Evolutionary conservation across 805 yeast species (phyloP).

Genomic region (Hanseniaspora vineae): DNA sequence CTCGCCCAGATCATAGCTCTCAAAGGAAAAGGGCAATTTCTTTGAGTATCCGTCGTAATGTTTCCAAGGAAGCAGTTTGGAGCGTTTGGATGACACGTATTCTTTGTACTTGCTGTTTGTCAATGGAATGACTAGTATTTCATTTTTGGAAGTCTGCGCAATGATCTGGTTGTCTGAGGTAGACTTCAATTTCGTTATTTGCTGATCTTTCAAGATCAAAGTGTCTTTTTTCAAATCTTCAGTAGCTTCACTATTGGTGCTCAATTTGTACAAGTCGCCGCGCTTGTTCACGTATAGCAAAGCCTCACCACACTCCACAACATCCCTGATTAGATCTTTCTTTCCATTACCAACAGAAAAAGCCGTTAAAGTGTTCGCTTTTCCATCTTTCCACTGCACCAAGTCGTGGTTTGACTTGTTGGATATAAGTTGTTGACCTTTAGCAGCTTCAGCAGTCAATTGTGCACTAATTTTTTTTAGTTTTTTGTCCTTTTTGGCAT

Average conservation of each 20-base stretch:
- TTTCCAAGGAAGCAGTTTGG: conserved; percentile 16
- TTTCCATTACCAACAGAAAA: conserved; percentile 25
- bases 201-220: conserved; percentile 33
- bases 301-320: conserved; percentile 23
- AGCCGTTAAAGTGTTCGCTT: background rate
- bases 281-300: conserved; percentile 43
- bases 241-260: conserved; percentile 21
- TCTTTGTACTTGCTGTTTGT: conserved; percentile 4
- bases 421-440: background rate
- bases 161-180: conserved; percentile 32
- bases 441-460: background rate
- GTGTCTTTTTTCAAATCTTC: conserved; percentile 14
- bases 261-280: conserved; percentile 72
- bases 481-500: background rate
- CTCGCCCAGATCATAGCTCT: conserved; percentile 45
- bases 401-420: background rate
- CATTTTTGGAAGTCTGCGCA: conserved; percentile 9
- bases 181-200: conserved; percentile 30
- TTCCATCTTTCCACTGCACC: conserved; percentile 6
- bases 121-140: conserved; percentile 25
- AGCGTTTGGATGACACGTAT: conserved; percentile 8
- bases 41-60: conserved; percentile 10
- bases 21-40: conserved; percentile 22
- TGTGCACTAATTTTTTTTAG: background rate
- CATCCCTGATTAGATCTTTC: conserved; percentile 40